Base-by-base conservation (phyloP, 805 yeast species). In the Metschnikowia peoriensis region DNA sequence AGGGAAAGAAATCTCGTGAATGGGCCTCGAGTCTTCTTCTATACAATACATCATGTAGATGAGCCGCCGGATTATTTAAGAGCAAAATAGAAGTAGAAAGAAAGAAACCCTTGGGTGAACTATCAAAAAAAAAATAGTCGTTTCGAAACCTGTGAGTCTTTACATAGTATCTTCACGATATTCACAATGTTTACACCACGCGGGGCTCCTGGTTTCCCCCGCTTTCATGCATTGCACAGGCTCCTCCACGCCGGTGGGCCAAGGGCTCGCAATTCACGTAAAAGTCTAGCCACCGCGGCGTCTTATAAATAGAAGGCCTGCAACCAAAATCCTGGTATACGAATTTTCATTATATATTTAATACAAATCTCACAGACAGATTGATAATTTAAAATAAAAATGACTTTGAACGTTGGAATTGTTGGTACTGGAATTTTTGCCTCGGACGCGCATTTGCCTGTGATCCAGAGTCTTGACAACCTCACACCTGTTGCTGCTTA, bases 391-490 rank as follows among this genome's bases (percentile, higher is more conserved):
- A 32, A 32, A 32, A 29, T 29, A 32, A 32, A 35, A 29, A 59
- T 59, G 61, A 50, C 58, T 12, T 69, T 81, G 44, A 85, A 81
- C 65, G 81, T 85, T 47, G 90, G 88, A 49, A 73, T 87, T 44
- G 80, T 87, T 51, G 94, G 94, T 50, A 88, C 94, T 4, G 94
- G 94, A 61, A 89, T 93, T 63, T 93, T 93, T 66, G 97, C 98
- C 56, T 81, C 82, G 29, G 89, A 86, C 57, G 77, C 81, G 51
- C 98, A 93, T 67, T 78, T 89, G 58, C 98, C 97, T 41, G 81
- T 88, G 29, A 70, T 84, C 46, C 71, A 82, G 62, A 72, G 79
- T 46, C 67, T 77, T 44, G 75, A 81, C 1, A 73, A 74, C 32
- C 80, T 87, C 61, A 73, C 77, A 45, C 83, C 89, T 7, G 73